Conservation (phyloP, 2,329 filamentous ascomycete genomes). For the Podosphaera xanthii region DNA sequence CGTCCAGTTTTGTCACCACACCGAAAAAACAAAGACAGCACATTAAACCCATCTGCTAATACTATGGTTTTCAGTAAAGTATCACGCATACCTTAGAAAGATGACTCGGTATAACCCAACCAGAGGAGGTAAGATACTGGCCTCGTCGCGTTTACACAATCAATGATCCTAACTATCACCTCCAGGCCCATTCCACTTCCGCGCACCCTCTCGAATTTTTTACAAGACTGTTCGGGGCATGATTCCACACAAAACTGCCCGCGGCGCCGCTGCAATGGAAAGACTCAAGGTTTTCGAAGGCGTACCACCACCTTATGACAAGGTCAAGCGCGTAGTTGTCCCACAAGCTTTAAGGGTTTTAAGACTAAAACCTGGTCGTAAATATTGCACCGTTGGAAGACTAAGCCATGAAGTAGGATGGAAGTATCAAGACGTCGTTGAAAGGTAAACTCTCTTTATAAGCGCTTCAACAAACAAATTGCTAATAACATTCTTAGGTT, state of each 20-base stretch:
- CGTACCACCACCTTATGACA: constrained; percentile 96
- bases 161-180: constrained; percentile 16
- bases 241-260: constrained; percentile 99
- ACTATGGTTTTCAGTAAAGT: constrained; percentile 61
- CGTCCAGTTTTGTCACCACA: constrained; percentile 24
- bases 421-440: constrained; percentile 99
- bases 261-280: constrained; percentile 88
- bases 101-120: constrained; percentile 99
- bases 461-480: neutral
- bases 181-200: constrained; percentile 97
- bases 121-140: constrained; percentile 48
- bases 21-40: neutral
- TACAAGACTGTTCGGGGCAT: constrained; percentile 99
- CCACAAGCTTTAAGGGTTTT: constrained; percentile 94
- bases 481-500: constrained; percentile 34
- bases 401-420: constrained; percentile 98
- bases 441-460: constrained; percentile 39
- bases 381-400: constrained; percentile 98
- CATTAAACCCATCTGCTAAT: neutral
- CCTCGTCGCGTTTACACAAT: neutral
- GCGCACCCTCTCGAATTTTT: constrained; percentile 96
- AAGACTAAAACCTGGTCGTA: constrained; percentile 93
- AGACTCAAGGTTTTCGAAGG: constrained; percentile 99
- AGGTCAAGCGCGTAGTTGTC: constrained; percentile 98
- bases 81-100: constrained; percentile 99